These are phyloP conservation scores for Kingdonia uniflora DNA, from an alignment of 164 flowering plant genomes.

Conservation along the genomic window DNA sequence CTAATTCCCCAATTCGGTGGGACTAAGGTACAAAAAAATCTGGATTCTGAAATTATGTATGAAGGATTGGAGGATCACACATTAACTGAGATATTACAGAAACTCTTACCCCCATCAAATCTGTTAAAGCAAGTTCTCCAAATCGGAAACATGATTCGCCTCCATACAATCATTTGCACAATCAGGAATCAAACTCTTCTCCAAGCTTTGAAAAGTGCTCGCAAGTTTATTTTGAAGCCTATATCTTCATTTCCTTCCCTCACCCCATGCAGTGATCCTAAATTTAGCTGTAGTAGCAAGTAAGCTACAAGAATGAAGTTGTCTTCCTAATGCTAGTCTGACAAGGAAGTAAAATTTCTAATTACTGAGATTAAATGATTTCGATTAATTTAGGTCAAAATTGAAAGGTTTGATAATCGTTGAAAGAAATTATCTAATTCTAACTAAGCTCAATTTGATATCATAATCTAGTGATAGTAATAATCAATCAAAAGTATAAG, in stretches of 20 bases:
- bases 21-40: constrained; percentile 11
- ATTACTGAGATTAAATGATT: no score
- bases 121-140: constrained; percentile 58
- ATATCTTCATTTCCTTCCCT: constrained; percentile 63
- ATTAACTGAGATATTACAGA: constrained; percentile 44
- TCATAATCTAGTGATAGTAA: no score
- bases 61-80: constrained; percentile 41
- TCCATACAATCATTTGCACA: constrained; percentile 30
- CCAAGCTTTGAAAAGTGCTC: constrained; percentile 41
- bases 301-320: constrained; percentile 1
- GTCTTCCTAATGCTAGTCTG: no score
- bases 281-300: constrained; percentile 15
- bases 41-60: constrained; percentile 20
- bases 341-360: no score
- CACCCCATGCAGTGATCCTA: constrained; percentile 46
- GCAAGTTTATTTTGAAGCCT: constrained; percentile 56
- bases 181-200: constrained; percentile 36
- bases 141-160: constrained; percentile 63
- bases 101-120: constrained; percentile 26
- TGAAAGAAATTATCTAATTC: no score
- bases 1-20: constrained; percentile 23
- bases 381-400: no score
- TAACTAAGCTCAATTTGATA: no score
- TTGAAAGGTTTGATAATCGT: no score
- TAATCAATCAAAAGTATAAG: no score